A percentile compares a stretch with the other conserved stretches of the same genome.
Evolutionary conservation across 208 protist species (phyloP).

Genomic region (Wallacemonas sp.): DNA sequence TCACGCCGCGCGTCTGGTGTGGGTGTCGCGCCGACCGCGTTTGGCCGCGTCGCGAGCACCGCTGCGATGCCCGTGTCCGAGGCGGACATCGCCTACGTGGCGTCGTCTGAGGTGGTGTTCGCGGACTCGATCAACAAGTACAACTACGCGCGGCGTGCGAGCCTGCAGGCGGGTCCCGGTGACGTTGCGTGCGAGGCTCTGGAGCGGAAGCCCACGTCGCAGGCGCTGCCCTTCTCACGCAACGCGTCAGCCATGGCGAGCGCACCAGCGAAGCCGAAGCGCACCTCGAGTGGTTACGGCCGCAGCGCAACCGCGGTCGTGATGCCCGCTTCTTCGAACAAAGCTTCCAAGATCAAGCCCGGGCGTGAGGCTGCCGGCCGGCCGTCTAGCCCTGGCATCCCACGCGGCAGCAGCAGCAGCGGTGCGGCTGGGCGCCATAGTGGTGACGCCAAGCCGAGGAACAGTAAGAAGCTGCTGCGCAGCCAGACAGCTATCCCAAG

Average conservation of each 20-base stretch:
- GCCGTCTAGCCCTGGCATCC: too few species aligned
- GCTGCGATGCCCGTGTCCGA: slow-evolving; percentile 58
- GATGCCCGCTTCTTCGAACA: background rate
- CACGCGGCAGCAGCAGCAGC: background rate
- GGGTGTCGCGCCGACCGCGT: slow-evolving; percentile 11
- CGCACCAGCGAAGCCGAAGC: background rate
- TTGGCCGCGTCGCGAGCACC: slow-evolving; percentile 35
- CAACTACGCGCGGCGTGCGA: slow-evolving; percentile 56
- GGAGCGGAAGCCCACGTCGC: slow-evolving; percentile 12
- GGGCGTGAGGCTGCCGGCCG: too few species aligned
- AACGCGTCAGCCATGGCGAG: background rate
- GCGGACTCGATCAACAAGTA: slow-evolving; percentile 46
- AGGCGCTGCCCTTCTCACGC: slow-evolving; percentile 10
- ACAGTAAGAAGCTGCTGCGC: slow-evolving; percentile 18
- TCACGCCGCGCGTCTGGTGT: slow-evolving; percentile 6
- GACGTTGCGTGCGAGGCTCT: background rate
- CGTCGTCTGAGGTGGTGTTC: slow-evolving; percentile 46
- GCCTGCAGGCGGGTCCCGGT: slow-evolving; percentile 11
- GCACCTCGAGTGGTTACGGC: background rate
- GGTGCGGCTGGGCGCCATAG: background rate
- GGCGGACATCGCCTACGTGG: slow-evolving; percentile 52
- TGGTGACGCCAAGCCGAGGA: background rate
- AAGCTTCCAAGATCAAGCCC: background rate
- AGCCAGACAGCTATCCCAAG: slow-evolving; percentile 29
- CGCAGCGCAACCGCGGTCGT: slow-evolving; percentile 7